A percentile compares a stretch with the other conserved stretches of the same genome.
Evolutionary conservation across 2,329 filamentous ascomycete species (phyloP).

Genomic region (Xylariaceae sp.): DNA sequence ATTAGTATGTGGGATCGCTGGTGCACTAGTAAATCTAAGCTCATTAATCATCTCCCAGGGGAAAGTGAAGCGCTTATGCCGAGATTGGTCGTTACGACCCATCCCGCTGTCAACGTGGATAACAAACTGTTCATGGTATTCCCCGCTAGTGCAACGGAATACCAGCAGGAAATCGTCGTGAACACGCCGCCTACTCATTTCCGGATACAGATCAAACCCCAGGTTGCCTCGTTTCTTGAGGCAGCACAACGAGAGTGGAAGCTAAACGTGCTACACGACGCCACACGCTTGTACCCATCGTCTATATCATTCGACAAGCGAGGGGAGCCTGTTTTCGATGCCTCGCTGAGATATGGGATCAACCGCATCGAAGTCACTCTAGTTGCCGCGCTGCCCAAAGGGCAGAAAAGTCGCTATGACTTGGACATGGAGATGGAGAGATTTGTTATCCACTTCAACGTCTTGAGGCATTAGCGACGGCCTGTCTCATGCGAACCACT

Average conservation of each 20-base stretch:
- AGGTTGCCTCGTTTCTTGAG: conserved; percentile 57
- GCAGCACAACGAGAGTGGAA: conserved; percentile 63
- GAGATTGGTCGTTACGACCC: conserved; percentile 32
- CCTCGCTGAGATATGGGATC: conserved; percentile 62
- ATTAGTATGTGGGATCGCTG: conserved; percentile 24
- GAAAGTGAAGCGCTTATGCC: conserved; percentile 29
- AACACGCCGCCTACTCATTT: conserved; percentile 62
- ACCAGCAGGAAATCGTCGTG: conserved; percentile 68
- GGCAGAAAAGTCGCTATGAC: conserved; percentile 50
- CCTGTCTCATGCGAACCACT: too few relatives aligned
- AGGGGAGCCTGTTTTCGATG: conserved; percentile 68
- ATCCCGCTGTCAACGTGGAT: conserved; percentile 58
- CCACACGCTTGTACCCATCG: conserved; percentile 50
- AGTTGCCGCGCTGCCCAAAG: conserved; percentile 62
- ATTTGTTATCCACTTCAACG: conserved; percentile 68
- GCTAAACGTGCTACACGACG: conserved; percentile 68
- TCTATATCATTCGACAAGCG: conserved; percentile 47
- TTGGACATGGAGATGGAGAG: conserved; percentile 72
- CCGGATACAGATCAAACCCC: conserved; percentile 65
- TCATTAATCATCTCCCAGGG: conserved; percentile 20
- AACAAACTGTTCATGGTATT: conserved; percentile 60
- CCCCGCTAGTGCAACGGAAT: conserved; percentile 57
- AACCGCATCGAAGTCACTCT: conserved; percentile 77
- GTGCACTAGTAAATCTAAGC: not conserved
- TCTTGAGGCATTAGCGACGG: conserved; percentile 37